phyloP scores from a whole-genome alignment of 1,284 basidiomycete genomes.

The Pseudozyma thailandica region DNA sequence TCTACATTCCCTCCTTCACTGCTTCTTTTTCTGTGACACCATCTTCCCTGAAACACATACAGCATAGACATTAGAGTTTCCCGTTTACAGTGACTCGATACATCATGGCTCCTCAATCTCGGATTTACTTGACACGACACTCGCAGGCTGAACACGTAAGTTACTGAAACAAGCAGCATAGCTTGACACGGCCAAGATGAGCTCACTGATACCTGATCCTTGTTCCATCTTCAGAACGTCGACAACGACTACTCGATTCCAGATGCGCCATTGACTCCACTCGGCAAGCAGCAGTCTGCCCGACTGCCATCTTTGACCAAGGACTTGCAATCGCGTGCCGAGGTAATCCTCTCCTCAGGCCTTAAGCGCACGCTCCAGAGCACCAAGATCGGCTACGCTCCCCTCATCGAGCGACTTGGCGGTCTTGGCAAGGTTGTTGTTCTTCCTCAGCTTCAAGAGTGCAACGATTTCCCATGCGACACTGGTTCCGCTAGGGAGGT shows the following conservation, averaged over 20 bases:
- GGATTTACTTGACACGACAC: slow-evolving; percentile 60
- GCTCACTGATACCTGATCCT: background rate
- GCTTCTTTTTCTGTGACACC: background rate
- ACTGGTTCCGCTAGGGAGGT: slow-evolving; percentile 61
- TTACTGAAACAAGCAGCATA: background rate
- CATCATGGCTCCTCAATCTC: slow-evolving; percentile 45
- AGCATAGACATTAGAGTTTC: background rate
- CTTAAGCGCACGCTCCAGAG: slow-evolving; percentile 65
- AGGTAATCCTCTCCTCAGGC: slow-evolving; percentile 60
- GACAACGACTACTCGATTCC: slow-evolving; percentile 59
- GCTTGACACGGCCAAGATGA: background rate
- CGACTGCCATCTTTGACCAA: slow-evolving; percentile 51
- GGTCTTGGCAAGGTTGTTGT: slow-evolving; percentile 54
- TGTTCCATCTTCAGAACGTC: slow-evolving; percentile 43
- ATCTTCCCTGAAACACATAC: background rate
- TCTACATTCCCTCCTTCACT: background rate
- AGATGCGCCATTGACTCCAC: slow-evolving; percentile 64
- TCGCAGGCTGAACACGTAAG: slow-evolving; percentile 63
- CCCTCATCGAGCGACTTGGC: slow-evolving; percentile 59
- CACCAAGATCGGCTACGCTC: slow-evolving; percentile 61
- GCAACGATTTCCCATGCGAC: slow-evolving; percentile 65
- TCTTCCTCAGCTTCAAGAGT: slow-evolving; percentile 66
- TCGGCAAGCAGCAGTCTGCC: slow-evolving; percentile 63
- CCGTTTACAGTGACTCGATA: background rate
- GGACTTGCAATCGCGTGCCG: slow-evolving; percentile 47